These are phyloP conservation scores for Groenewaldozyma tartarivorans DNA, from an alignment of 805 yeast genomes.

Conservation along the genomic window DNA sequence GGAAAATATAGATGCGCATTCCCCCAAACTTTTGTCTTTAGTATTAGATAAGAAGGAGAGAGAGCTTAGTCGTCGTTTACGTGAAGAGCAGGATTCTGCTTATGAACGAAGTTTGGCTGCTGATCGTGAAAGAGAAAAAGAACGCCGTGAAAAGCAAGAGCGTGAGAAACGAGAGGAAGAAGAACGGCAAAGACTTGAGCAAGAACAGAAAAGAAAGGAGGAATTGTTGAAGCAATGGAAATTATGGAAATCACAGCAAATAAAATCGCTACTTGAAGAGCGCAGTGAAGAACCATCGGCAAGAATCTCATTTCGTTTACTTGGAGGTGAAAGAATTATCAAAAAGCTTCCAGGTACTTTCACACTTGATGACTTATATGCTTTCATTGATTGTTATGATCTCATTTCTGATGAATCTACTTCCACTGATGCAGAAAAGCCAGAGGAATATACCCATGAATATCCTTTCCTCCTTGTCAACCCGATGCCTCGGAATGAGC, in stretches of 20 bases:
- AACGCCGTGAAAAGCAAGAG: slow-evolving; percentile 17
- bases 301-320: slow-evolving; percentile 60
- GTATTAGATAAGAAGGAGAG: slow-evolving; percentile 55
- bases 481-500: slow-evolving; percentile 45
- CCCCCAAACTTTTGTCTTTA: slow-evolving; percentile 49
- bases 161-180: slow-evolving; percentile 16
- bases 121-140: slow-evolving; percentile 45
- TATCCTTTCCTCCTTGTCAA: slow-evolving; percentile 44
- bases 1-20: slow-evolving; percentile 42
- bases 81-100: slow-evolving; percentile 69
- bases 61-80: slow-evolving; percentile 44
- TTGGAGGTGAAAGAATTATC: slow-evolving; percentile 50
- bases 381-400: slow-evolving; percentile 50
- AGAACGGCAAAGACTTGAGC: slow-evolving; percentile 5
- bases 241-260: slow-evolving; percentile 35
- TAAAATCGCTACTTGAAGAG: slow-evolving; percentile 13
- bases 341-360: slow-evolving; percentile 38
- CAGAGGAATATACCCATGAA: slow-evolving; percentile 35
- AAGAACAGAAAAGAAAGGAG: slow-evolving; percentile 16
- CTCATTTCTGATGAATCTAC: slow-evolving; percentile 17
- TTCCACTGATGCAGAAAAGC: slow-evolving; percentile 22
- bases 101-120: slow-evolving; percentile 59
- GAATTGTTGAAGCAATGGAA: slow-evolving; percentile 34
- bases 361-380: slow-evolving; percentile 55
- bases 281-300: slow-evolving; percentile 32